Conservation (phyloP, 768 basidiomycete species). For the Termitomyces sp. region DNA sequence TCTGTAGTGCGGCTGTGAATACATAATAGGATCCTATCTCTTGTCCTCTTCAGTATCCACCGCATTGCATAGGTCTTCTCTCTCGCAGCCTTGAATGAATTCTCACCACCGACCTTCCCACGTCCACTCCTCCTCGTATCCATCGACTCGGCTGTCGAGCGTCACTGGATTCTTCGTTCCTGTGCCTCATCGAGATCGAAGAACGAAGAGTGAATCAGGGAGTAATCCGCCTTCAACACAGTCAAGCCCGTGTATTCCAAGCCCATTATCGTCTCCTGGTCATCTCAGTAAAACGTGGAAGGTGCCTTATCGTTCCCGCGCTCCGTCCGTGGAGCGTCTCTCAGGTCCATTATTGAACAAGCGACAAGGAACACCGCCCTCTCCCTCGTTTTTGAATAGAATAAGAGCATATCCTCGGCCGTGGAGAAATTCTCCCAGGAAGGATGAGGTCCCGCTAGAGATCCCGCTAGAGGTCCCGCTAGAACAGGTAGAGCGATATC, state of each 20-base stretch:
- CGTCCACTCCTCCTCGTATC: too few relatives aligned
- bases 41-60: background rate
- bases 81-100: too few relatives aligned
- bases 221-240: background rate
- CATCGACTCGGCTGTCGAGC: too few relatives aligned
- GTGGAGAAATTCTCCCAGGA: constrained; percentile 2
- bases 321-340: constrained; percentile 2
- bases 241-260: constrained; percentile 1
- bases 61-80: background rate
- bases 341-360: background rate
- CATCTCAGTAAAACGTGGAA: background rate
- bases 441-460: background rate
- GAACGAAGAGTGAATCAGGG: background rate
- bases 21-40: background rate
- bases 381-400: background rate
- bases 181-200: background rate
- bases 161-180: background rate
- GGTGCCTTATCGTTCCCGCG: background rate
- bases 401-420: background rate
- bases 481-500: constrained; percentile 2
- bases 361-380: background rate
- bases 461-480: background rate
- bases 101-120: too few relatives aligned
- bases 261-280: background rate
- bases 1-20: background rate